These are phyloP conservation scores for Yamadazyma aaseri DNA, from an alignment of 1,139 yeast species.

Conservation along the genomic window DNA sequence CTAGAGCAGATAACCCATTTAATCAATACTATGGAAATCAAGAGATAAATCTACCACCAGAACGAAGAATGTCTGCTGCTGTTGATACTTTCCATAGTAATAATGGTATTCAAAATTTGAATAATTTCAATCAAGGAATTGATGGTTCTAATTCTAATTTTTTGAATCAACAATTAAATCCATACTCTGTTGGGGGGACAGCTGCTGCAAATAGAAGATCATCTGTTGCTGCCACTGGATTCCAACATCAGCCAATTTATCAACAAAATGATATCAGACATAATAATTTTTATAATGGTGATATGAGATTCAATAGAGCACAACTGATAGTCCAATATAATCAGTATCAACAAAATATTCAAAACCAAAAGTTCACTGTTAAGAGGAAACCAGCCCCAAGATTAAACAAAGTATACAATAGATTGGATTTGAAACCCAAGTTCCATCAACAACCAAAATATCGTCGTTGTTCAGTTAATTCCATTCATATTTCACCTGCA, in stretches of 20 bases:
- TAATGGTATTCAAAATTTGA: background rate
- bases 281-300: constrained; percentile 7
- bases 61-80: constrained; percentile 47
- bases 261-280: constrained; percentile 6
- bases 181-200: constrained; percentile 11
- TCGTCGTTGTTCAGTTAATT: constrained; percentile 76
- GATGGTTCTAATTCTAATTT: background rate
- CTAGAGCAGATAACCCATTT: constrained; percentile 49
- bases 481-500: constrained; percentile 82
- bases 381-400: constrained; percentile 38
- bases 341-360: constrained; percentile 34
- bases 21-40: constrained; percentile 44
- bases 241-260: constrained; percentile 16
- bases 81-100: constrained; percentile 23
- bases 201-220: constrained; percentile 28
- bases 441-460: constrained; percentile 68
- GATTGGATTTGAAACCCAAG: constrained; percentile 61
- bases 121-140: background rate
- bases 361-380: constrained; percentile 23
- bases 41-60: constrained; percentile 31
- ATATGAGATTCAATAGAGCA: constrained; percentile 23
- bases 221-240: constrained; percentile 35
- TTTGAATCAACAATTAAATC: constrained; percentile 8
- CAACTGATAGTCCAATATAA: constrained; percentile 40
- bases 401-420: constrained; percentile 36